A percentile compares a stretch with the other conserved stretches of the same genome.
These are phyloP conservation scores for Kitagawia praeruptora DNA, from an alignment of 129 eudicot species.

Conservation along the genomic window DNA sequence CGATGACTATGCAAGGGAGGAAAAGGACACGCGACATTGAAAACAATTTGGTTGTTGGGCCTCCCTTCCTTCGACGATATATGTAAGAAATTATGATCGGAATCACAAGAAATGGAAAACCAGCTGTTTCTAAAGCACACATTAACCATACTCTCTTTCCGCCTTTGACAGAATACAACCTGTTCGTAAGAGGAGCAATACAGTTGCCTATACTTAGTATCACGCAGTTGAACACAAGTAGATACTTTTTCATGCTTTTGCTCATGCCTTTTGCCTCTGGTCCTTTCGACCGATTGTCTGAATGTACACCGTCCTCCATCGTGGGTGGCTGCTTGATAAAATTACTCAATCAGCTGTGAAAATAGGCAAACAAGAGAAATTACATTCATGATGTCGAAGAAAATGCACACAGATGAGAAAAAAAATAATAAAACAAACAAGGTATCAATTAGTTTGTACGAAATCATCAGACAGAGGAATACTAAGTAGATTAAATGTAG, in stretches of 20 bases:
- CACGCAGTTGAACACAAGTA: neutral
- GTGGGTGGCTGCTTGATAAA: neutral
- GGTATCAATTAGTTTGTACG: neutral
- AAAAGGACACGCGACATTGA: neutral
- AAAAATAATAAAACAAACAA: neutral
- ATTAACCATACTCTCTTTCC: constrained; percentile 6
- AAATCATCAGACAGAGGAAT: neutral
- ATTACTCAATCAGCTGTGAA: neutral
- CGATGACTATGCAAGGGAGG: constrained; percentile 1
- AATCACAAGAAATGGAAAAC: constrained; percentile 9
- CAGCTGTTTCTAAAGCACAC: constrained; percentile 7
- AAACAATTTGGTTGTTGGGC: neutral
- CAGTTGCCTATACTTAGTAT: constrained; percentile 16
- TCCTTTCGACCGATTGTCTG: neutral
- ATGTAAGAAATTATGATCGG: neutral
- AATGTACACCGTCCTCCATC: constrained; percentile 3
- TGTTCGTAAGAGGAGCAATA: constrained; percentile 4
- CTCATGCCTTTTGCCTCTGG: neutral
- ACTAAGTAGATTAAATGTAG: neutral
- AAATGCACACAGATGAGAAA: neutral
- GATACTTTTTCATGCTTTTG: constrained; percentile 14
- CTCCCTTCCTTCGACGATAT: neutral
- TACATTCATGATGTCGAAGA: neutral
- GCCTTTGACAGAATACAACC: constrained; percentile 15
- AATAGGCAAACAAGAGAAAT: neutral